phyloP scores from a whole-genome alignment of 2,329 filamentous ascomycete genomes.

The Colletotrichum sp. region DNA sequence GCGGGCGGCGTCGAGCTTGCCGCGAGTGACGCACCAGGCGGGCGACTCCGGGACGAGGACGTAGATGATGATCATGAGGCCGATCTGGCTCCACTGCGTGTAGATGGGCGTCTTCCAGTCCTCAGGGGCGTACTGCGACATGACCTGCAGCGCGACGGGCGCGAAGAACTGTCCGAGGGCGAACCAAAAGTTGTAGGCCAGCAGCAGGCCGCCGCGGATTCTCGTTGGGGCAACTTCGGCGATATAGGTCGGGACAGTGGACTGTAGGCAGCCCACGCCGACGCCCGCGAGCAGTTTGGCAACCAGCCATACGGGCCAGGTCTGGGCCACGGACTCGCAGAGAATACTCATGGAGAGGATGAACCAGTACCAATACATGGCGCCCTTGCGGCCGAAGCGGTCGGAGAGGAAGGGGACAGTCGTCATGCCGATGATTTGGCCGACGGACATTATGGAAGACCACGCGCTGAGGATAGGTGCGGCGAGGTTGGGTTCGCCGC shows the following conservation, averaged over 20 bases:
- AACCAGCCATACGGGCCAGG: conserved; percentile 45
- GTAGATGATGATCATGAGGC: conserved; percentile 42
- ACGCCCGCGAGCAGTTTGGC: conserved; percentile 38
- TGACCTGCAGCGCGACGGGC: conserved; percentile 41
- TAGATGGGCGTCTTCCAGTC: conserved; percentile 45
- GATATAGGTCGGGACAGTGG: conserved; percentile 45
- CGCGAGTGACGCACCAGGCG: conserved; percentile 37
- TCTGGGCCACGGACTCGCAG: conserved; percentile 38
- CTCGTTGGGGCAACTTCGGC: conserved; percentile 45
- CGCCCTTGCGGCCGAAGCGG: conserved; percentile 33
- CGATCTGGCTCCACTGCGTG: conserved; percentile 50
- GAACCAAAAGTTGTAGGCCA: conserved; percentile 49
- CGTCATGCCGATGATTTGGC: conserved; percentile 43
- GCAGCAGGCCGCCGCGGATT: conserved; percentile 42
- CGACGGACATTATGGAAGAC: conserved; percentile 43
- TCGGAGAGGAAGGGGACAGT: conserved; percentile 29
- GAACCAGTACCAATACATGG: conserved; percentile 35
- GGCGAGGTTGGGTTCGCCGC: conserved; percentile 32
- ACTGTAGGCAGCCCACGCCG: conserved; percentile 46
- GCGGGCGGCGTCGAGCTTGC: conserved; percentile 24
- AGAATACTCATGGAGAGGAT: conserved; percentile 38
- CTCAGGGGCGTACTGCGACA: conserved; percentile 32
- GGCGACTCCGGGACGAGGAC: conserved; percentile 43
- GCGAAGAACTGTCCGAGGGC: conserved; percentile 46
- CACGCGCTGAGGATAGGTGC: conserved; percentile 40